Evolutionary conservation across 2,329 filamentous ascomycete genomes (phyloP).

Genomic region (Raffaelea ambrosiae): DNA sequence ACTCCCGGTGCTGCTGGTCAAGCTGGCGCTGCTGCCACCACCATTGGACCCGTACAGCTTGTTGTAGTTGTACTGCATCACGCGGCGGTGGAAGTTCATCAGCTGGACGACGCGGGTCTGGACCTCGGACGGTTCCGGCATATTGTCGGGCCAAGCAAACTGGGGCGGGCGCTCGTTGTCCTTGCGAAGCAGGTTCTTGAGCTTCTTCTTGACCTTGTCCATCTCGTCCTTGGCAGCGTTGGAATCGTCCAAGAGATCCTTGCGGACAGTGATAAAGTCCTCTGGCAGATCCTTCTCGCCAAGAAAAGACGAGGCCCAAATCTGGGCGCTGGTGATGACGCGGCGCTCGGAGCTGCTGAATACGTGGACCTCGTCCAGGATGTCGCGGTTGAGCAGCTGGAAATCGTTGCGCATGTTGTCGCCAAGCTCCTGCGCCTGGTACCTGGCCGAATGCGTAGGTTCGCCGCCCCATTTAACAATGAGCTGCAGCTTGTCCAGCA

Average conservation of each 20-base stretch:
- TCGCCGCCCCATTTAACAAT: slow-evolving; percentile 99
- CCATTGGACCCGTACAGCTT: slow-evolving; percentile 54
- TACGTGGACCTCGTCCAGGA: slow-evolving; percentile 85
- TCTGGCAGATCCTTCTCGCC: slow-evolving; percentile 76
- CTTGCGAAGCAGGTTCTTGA: slow-evolving; percentile 84
- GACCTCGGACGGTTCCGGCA: slow-evolving; percentile 89
- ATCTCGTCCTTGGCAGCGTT: slow-evolving; percentile 98
- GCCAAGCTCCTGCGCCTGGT: slow-evolving; percentile 90
- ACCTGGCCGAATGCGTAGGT: slow-evolving; percentile 92
- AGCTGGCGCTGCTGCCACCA: slow-evolving; percentile 1
- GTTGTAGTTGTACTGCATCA: slow-evolving; percentile 90
- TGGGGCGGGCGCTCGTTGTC: slow-evolving; percentile 90
- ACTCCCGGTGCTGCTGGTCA: background rate
- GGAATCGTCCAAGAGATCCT: slow-evolving; percentile 91
- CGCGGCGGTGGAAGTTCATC: slow-evolving; percentile 93
- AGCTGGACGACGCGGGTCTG: slow-evolving; percentile 86
- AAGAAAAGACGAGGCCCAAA: slow-evolving; percentile 85
- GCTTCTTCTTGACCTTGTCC: slow-evolving; percentile 99
- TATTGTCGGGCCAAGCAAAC: slow-evolving; percentile 96
- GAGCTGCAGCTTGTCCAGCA: slow-evolving; percentile 90
- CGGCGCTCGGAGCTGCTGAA: slow-evolving; percentile 94
- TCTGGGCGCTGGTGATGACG: slow-evolving; percentile 92
- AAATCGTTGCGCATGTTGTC: slow-evolving; percentile 95
- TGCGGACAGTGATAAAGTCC: slow-evolving; percentile 83
- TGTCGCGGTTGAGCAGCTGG: slow-evolving; percentile 83